Conservation (phyloP, 495 filamentous ascomycete genomes). For the Aspergillus avenaceus region DNA sequence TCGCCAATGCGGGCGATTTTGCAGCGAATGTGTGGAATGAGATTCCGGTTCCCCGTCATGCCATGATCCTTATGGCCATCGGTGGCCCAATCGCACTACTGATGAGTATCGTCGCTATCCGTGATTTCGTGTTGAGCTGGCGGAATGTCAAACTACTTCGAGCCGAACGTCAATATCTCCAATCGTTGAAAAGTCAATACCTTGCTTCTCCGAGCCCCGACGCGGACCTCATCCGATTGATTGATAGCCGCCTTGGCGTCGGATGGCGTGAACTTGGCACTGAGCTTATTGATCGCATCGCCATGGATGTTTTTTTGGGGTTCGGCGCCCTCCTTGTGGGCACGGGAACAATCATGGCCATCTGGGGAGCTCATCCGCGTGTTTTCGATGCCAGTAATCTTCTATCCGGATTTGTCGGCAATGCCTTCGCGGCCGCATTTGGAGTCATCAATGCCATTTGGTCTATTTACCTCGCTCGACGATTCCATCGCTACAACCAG, state of each 20-base stretch:
- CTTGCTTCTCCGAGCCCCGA: constrained; percentile 9
- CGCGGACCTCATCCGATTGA: constrained; percentile 7
- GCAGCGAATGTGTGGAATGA: constrained; percentile 53
- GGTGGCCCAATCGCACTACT: constrained; percentile 42
- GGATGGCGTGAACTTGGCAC: constrained; percentile 39
- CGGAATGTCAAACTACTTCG: constrained; percentile 38
- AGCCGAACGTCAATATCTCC: constrained; percentile 31
- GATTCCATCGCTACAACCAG: constrained; percentile 29
- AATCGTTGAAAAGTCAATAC: constrained; percentile 4
- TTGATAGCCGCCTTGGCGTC: constrained; percentile 34
- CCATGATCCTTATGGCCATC: constrained; percentile 45
- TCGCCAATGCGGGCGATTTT: constrained; percentile 51
- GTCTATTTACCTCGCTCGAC: constrained; percentile 34
- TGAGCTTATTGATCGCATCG: constrained; percentile 43
- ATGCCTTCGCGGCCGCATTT: constrained; percentile 39
- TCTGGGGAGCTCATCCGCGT: constrained; percentile 36
- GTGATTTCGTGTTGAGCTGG: constrained; percentile 40
- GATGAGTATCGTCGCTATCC: constrained; percentile 39
- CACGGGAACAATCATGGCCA: constrained; percentile 47
- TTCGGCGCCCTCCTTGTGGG: constrained; percentile 44
- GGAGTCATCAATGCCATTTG: constrained; percentile 42
- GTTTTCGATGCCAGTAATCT: constrained; percentile 44
- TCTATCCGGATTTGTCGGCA: constrained; percentile 47
- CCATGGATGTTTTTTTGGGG: constrained; percentile 46
- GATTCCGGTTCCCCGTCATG: constrained; percentile 41